Evolutionary conservation across 768 basidiomycete species (phyloP).

Genomic region (Termitomyces bulborhizus): DNA sequence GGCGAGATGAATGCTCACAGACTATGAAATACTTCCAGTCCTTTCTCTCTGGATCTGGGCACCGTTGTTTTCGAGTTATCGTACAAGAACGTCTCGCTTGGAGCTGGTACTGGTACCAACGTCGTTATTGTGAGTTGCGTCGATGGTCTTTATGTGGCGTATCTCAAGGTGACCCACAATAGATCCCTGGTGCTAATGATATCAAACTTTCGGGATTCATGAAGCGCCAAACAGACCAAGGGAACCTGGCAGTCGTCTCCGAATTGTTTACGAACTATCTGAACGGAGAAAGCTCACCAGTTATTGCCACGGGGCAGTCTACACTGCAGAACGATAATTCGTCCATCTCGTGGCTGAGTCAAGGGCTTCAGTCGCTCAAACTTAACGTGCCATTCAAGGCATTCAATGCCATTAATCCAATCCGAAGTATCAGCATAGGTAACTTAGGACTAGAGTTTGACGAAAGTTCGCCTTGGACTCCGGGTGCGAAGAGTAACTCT

Average conservation of each 20-base stretch:
- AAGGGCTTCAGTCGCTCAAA: slow-evolving; percentile 49
- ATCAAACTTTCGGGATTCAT: slow-evolving; percentile 56
- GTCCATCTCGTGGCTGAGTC: slow-evolving; percentile 59
- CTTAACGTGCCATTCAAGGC: slow-evolving; percentile 59
- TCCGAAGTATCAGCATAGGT: slow-evolving; percentile 58
- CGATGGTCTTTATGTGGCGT: not conserved
- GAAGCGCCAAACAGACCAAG: slow-evolving; percentile 40
- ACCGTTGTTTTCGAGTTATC: slow-evolving; percentile 57
- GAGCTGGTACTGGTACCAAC: slow-evolving; percentile 45
- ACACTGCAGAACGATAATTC: slow-evolving; percentile 52
- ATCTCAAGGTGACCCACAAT: not conserved
- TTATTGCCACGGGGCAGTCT: slow-evolving; percentile 54
- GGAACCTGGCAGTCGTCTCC: slow-evolving; percentile 44
- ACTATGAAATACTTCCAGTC: slow-evolving; percentile 27
- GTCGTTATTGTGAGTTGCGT: slow-evolving; percentile 42
- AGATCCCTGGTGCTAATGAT: slow-evolving; percentile 50
- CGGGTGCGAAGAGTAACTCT: slow-evolving; percentile 49
- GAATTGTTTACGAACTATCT: slow-evolving; percentile 67
- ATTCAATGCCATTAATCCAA: slow-evolving; percentile 48
- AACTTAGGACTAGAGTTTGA: slow-evolving; percentile 53
- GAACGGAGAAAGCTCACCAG: slow-evolving; percentile 52
- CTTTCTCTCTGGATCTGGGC: slow-evolving; percentile 65
- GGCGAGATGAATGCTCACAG: not conserved
- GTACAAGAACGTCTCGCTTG: slow-evolving; percentile 52
- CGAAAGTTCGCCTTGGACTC: slow-evolving; percentile 47